Evolutionary conservation across 2,329 filamentous ascomycete species (phyloP).

Genomic region (Cordyceps pruinosa): DNA sequence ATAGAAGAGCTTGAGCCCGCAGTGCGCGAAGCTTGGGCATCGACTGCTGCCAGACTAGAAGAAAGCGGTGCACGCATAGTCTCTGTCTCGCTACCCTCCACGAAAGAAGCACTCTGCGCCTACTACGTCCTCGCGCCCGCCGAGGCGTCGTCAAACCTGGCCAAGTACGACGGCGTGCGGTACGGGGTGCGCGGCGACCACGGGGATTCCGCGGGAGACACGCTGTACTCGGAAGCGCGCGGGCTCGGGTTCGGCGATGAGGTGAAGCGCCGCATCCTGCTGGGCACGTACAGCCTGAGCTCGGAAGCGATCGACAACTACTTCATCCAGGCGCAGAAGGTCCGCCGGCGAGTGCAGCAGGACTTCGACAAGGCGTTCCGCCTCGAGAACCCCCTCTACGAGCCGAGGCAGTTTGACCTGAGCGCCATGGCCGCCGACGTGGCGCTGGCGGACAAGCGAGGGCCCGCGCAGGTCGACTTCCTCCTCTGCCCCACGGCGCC

Average conservation of each 20-base stretch:
- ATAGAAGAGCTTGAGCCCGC: slow-evolving; percentile 67
- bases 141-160: slow-evolving; percentile 90
- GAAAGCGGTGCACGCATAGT: slow-evolving; percentile 63
- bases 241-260: slow-evolving; percentile 73
- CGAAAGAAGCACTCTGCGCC: slow-evolving; percentile 76
- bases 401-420: slow-evolving; percentile 47
- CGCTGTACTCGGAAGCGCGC: slow-evolving; percentile 70
- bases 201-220: slow-evolving; percentile 50
- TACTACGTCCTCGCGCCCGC: slow-evolving; percentile 96
- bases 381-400: slow-evolving; percentile 59
- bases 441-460: slow-evolving; percentile 47
- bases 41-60: slow-evolving; percentile 53
- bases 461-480: slow-evolving; percentile 67
- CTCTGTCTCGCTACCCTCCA: slow-evolving; percentile 74
- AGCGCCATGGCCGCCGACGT: slow-evolving; percentile 51
- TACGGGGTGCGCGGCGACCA: slow-evolving; percentile 60
- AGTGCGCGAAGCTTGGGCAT: slow-evolving; percentile 64
- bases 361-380: slow-evolving; percentile 82
- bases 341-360: slow-evolving; percentile 72
- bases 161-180: slow-evolving; percentile 94
- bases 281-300: slow-evolving; percentile 85
- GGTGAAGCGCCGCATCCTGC: slow-evolving; percentile 76
- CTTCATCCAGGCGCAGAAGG: slow-evolving; percentile 86
- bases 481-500: slow-evolving; percentile 84
- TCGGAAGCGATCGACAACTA: slow-evolving; percentile 92